phyloP scores from a whole-genome alignment of 2,329 filamentous ascomycete genomes.

The Calonectria pseudoturangicola region DNA sequence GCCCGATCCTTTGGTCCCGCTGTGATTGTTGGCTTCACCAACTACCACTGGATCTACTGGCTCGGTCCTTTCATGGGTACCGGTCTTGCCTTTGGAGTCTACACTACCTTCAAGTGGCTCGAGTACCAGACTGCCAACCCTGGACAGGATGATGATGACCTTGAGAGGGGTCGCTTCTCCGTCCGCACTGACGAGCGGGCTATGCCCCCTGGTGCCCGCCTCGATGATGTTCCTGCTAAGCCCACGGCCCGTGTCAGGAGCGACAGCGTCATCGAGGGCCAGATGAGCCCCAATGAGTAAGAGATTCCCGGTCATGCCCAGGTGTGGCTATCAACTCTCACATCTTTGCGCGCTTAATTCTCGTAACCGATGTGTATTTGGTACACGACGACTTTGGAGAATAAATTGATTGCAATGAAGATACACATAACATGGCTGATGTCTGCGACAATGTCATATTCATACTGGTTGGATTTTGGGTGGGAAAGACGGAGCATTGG shows the following conservation, averaged over 20 bases:
- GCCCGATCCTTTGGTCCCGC: slow-evolving; percentile 71
- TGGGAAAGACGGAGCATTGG: slow-evolving; percentile 26
- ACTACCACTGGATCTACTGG: slow-evolving; percentile 74
- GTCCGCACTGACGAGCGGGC: slow-evolving; percentile 31
- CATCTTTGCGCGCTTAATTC: not conserved
- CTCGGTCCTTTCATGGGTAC: slow-evolving; percentile 71
- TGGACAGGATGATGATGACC: slow-evolving; percentile 66
- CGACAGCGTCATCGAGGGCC: slow-evolving; percentile 50
- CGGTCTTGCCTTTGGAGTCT: slow-evolving; percentile 69
- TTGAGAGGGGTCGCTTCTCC: slow-evolving; percentile 51
- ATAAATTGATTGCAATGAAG: slow-evolving; percentile 1
- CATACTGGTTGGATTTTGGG: slow-evolving; percentile 2
- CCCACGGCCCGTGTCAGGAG: slow-evolving; percentile 43
- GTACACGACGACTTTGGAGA: not conserved
- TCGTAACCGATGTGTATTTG: not conserved
- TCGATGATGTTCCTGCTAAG: slow-evolving; percentile 43
- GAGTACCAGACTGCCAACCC: slow-evolving; percentile 72
- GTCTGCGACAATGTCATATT: slow-evolving; percentile 5
- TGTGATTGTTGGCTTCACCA: slow-evolving; percentile 64
- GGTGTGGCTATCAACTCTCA: slow-evolving; percentile 3
- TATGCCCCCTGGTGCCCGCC: slow-evolving; percentile 38
- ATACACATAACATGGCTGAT: slow-evolving; percentile 16
- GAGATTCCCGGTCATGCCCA: not conserved
- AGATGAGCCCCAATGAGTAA: slow-evolving; percentile 37
- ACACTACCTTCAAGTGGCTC: slow-evolving; percentile 69